These are phyloP conservation scores for Solanum clarkiae DNA, from an alignment of 257 asterid genomes.

Conservation along the genomic window DNA sequence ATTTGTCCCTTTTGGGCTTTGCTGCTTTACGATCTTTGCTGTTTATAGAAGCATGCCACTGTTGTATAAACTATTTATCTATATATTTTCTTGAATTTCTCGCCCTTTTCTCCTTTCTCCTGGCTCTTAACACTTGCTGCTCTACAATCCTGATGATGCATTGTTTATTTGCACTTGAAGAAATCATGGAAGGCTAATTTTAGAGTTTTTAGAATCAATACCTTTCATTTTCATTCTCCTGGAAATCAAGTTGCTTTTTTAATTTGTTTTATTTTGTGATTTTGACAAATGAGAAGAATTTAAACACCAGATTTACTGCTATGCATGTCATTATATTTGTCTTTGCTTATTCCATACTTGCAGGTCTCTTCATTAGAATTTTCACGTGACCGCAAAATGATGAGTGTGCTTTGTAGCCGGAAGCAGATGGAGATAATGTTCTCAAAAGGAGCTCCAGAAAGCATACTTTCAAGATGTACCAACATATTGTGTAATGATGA, in stretches of 20 bases:
- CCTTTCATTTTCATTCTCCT: background rate
- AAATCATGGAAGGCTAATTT: background rate
- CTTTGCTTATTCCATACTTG: conserved; percentile 6
- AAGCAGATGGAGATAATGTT: conserved; percentile 90
- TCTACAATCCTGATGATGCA: background rate
- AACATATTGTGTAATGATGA: conserved; percentile 79
- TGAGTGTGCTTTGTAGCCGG: conserved; percentile 96
- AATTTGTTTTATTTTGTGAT: background rate
- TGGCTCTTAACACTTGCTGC: background rate
- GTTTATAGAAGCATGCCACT: background rate
- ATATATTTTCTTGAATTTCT: background rate
- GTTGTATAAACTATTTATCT: background rate
- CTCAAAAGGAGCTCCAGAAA: conserved; percentile 99
- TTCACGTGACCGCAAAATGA: conserved; percentile 99
- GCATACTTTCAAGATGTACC: conserved; percentile 84
- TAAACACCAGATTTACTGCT: background rate
- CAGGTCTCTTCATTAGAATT: conserved; percentile 88
- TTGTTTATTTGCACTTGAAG: background rate
- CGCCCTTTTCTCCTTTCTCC: background rate
- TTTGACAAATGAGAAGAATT: background rate
- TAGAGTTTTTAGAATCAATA: background rate
- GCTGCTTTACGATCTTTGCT: background rate
- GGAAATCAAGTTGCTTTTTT: background rate
- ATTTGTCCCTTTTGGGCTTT: background rate
- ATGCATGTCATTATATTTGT: background rate